Evolutionary conservation across 441 rosid species (phyloP).

Genomic region (Flueggea neowawraea): DNA sequence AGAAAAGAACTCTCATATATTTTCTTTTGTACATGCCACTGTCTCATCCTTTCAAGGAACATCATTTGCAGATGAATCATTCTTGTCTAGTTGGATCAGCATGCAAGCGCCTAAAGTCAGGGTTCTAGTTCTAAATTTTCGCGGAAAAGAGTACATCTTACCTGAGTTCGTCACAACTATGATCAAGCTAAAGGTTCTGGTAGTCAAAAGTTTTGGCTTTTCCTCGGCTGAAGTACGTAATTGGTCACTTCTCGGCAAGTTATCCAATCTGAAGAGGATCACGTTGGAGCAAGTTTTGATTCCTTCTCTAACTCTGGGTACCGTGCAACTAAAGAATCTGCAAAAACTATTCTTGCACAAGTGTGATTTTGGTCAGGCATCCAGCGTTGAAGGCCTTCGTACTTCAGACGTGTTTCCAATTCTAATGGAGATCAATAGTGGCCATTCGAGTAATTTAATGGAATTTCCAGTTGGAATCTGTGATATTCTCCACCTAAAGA

Average conservation of each 20-base stretch:
- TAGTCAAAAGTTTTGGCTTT: constrained; percentile 28
- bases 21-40: no score
- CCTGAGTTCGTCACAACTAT: constrained; percentile 41
- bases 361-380: constrained; percentile 23
- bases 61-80: constrained; percentile 44
- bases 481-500: constrained; percentile 28
- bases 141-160: constrained; percentile 26
- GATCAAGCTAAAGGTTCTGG: constrained; percentile 39
- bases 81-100: constrained; percentile 38
- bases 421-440: constrained; percentile 49
- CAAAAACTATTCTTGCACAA: constrained; percentile 32
- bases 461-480: constrained; percentile 33
- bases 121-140: constrained; percentile 42
- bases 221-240: constrained; percentile 25
- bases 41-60: no score
- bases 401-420: constrained; percentile 30
- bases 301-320: constrained; percentile 14
- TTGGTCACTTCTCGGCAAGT: constrained; percentile 22
- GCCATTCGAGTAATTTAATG: constrained; percentile 44
- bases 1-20: no score
- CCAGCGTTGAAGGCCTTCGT: not conserved
- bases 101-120: constrained; percentile 39
- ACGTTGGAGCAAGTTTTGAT: constrained; percentile 42
- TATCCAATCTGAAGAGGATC: constrained; percentile 45
- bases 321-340: constrained; percentile 16